A percentile compares a stretch with the other conserved stretches of the same genome.
These are phyloP conservation scores for Anthracocystis walkeri DNA, from an alignment of 1,284 basidiomycete species.

Conservation along the genomic window DNA sequence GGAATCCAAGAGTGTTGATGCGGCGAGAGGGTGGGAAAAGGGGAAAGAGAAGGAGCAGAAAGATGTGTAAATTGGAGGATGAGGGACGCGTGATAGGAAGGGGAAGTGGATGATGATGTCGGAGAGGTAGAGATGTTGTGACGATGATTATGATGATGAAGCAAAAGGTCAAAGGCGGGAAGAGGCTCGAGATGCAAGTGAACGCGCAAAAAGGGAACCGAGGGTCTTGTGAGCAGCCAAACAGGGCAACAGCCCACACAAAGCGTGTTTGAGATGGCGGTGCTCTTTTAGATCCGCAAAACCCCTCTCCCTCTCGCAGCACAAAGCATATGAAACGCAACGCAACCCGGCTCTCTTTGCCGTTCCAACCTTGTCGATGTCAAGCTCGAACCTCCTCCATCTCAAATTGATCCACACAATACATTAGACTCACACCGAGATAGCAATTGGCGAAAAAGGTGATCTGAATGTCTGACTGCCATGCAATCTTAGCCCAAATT, in stretches of 20 bases:
- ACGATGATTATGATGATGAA: background rate
- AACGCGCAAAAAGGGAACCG: background rate
- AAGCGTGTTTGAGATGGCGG: background rate
- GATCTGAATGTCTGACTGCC: no score
- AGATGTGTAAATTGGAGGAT: background rate
- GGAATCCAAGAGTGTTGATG: background rate
- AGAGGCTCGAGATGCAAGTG: constrained; percentile 3
- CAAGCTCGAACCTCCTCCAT: no score
- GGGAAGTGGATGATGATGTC: background rate
- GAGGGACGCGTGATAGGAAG: background rate
- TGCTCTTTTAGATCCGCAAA: no score
- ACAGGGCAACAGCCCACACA: background rate
- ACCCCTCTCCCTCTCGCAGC: no score
- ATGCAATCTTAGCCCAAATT: no score
- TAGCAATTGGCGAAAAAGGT: no score
- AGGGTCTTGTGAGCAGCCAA: constrained; percentile 2
- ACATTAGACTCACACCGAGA: no score
- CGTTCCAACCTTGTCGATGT: no score
- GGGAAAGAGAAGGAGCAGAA: background rate
- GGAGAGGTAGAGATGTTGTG: background rate
- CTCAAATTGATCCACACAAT: no score
- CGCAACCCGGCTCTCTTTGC: no score
- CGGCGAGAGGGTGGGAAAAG: background rate
- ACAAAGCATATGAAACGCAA: no score
- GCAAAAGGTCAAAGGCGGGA: background rate